Conservation (phyloP, 768 basidiomycete genomes). For the Boletus rubropictus region DNA sequence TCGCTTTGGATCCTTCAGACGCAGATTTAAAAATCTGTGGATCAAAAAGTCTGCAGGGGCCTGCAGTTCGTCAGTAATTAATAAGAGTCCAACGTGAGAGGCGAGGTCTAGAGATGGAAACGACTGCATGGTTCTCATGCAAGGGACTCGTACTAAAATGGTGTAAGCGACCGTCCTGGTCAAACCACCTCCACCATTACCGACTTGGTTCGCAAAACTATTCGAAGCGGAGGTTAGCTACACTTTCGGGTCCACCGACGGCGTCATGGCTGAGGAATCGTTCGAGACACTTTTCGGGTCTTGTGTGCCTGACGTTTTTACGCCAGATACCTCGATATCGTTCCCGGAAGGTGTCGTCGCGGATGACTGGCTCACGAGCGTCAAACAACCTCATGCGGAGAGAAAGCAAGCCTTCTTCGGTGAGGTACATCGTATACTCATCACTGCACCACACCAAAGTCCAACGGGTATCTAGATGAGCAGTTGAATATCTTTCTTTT, state of each 20-base stretch:
- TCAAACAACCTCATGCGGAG: conserved; percentile 41
- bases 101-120: conserved; percentile 50
- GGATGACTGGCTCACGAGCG: conserved; percentile 52
- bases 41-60: conserved; percentile 73
- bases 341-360: conserved; percentile 45
- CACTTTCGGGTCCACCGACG: neutral
- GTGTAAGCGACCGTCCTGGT: conserved; percentile 3
- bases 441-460: conserved; percentile 10
- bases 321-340: conserved; percentile 59
- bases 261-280: conserved; percentile 33
- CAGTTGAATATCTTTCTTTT: conserved; percentile 46
- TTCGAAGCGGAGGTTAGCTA: neutral
- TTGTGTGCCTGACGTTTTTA: conserved; percentile 52
- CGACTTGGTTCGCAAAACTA: neutral
- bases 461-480: conserved; percentile 41
- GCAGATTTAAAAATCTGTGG: conserved; percentile 45
- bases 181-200: neutral
- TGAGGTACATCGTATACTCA: conserved; percentile 32
- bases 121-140: conserved; percentile 30
- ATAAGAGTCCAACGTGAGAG: conserved; percentile 45
- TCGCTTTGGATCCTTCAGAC: conserved; percentile 42
- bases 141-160: conserved; percentile 9
- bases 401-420: conserved; percentile 73
- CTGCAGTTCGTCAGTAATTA: conserved; percentile 65
- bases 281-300: conserved; percentile 62